A percentile compares a stretch with the other conserved stretches of the same genome.
These are phyloP conservation scores for Cyberlindnera xishuangbannaensis DNA, from an alignment of 805 yeast genomes.

Conservation along the genomic window DNA sequence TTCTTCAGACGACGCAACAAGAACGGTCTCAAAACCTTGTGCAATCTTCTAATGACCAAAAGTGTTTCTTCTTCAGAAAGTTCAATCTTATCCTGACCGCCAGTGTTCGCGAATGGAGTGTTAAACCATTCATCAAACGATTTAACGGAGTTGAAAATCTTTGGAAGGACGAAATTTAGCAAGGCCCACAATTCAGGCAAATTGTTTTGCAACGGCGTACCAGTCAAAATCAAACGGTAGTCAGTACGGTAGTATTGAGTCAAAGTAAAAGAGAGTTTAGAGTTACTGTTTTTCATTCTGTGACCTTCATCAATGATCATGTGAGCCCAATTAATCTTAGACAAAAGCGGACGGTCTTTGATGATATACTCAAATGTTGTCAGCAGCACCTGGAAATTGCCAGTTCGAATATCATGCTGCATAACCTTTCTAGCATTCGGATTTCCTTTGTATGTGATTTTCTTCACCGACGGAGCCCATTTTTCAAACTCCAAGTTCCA, in stretches of 20 bases:
- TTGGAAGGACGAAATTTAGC: constrained; percentile 74
- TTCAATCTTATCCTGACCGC: constrained; percentile 73
- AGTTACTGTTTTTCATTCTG: constrained; percentile 75
- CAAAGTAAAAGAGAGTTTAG: constrained; percentile 67
- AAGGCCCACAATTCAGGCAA: constrained; percentile 85
- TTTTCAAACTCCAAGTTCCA: constrained; percentile 84
- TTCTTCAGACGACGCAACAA: constrained; percentile 76
- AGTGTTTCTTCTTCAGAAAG: constrained; percentile 82
- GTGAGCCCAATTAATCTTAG: constrained; percentile 72
- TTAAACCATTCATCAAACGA: constrained; percentile 89
- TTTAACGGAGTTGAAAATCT: constrained; percentile 78
- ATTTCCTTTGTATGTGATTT: constrained; percentile 71
- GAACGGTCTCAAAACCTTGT: constrained; percentile 81
- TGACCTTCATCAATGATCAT: constrained; percentile 93
- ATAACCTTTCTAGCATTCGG: constrained; percentile 64
- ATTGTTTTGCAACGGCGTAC: constrained; percentile 83
- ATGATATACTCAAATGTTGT: constrained; percentile 82
- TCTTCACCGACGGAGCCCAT: constrained; percentile 79
- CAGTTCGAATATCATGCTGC: constrained; percentile 57
- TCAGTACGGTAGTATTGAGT: constrained; percentile 68
- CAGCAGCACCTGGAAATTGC: constrained; percentile 69
- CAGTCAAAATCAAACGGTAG: constrained; percentile 75
- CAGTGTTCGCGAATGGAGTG: constrained; percentile 83
- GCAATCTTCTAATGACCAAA: constrained; percentile 77
- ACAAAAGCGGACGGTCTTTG: constrained; percentile 64